A percentile compares a stretch with the other conserved stretches of the same genome.
Conservation (phyloP, 179 eudicot genomes). For the Kewa caespitosa region DNA sequence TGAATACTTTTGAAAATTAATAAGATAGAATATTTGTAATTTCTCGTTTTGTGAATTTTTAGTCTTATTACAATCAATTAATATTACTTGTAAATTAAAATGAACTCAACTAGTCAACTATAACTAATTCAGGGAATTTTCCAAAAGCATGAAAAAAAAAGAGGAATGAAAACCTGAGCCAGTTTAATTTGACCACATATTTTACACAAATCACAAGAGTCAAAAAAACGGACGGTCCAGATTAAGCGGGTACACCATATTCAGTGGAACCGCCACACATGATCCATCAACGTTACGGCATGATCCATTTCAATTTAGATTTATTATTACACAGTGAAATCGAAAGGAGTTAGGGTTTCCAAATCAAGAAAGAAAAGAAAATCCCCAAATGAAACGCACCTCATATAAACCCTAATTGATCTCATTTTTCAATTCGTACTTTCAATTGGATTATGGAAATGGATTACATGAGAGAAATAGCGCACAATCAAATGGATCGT, state of each 20-base stretch:
- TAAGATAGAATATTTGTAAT: too few relatives aligned
- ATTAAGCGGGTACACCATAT: constrained; percentile 18
- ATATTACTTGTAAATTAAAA: not conserved
- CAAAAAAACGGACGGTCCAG: constrained; percentile 4
- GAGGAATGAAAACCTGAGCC: too few relatives aligned
- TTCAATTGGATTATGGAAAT: constrained; percentile 35
- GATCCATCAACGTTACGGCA: not conserved
- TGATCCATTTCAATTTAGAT: constrained; percentile 1
- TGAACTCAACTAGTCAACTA: not conserved
- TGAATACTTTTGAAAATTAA: too few relatives aligned
- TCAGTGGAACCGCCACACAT: constrained; percentile 22
- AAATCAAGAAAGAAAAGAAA: not conserved
- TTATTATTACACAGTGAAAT: constrained; percentile 14
- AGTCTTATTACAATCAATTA: too few relatives aligned
- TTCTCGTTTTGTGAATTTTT: too few relatives aligned
- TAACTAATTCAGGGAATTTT: not conserved
- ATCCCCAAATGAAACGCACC: constrained; percentile 12
- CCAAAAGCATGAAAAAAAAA: too few relatives aligned
- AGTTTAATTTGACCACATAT: not conserved
- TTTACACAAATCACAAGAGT: not conserved
- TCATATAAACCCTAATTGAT: constrained; percentile 6
- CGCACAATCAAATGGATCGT: constrained; percentile 54
- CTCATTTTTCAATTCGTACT: not conserved
- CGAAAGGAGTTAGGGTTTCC: constrained; percentile 34
- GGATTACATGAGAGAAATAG: constrained; percentile 49